These are phyloP conservation scores for Trichoderma brevicompactum DNA, from an alignment of 2,329 filamentous ascomycete genomes.

Conservation along the genomic window DNA sequence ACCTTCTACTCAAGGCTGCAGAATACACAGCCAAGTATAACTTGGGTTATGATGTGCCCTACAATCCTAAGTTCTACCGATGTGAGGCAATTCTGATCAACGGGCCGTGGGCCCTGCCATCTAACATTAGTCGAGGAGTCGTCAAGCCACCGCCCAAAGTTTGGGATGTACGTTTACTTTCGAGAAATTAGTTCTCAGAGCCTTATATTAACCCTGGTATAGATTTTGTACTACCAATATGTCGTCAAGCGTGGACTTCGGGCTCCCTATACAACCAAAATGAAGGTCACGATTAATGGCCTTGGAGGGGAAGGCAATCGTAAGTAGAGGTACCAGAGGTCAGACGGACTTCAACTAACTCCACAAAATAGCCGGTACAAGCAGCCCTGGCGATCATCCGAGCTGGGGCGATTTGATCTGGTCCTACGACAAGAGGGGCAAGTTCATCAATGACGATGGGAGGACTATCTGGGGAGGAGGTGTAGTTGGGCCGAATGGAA, in stretches of 20 bases:
- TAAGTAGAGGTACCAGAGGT: background rate
- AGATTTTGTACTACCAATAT: background rate
- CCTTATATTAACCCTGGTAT: background rate
- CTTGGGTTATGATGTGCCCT: background rate
- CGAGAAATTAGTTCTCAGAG: background rate
- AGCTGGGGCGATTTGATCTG: background rate
- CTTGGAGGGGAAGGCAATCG: background rate
- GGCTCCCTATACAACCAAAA: background rate
- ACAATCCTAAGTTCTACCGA: background rate
- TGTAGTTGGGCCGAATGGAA: background rate
- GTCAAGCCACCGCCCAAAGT: background rate
- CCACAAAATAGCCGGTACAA: background rate
- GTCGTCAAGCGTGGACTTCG: background rate
- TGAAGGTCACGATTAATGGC: background rate
- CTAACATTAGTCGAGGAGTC: background rate
- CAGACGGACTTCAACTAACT: background rate
- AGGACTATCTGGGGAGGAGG: background rate
- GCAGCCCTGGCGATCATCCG: background rate
- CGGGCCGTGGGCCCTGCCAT: background rate
- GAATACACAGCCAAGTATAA: background rate
- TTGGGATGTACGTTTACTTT: background rate
- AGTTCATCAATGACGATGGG: background rate
- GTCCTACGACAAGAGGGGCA: background rate
- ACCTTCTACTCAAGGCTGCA: background rate
- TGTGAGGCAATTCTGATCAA: conserved; percentile 1